Conservation (phyloP, 2,329 filamentous ascomycete species). For the Penicillium sp. region DNA sequence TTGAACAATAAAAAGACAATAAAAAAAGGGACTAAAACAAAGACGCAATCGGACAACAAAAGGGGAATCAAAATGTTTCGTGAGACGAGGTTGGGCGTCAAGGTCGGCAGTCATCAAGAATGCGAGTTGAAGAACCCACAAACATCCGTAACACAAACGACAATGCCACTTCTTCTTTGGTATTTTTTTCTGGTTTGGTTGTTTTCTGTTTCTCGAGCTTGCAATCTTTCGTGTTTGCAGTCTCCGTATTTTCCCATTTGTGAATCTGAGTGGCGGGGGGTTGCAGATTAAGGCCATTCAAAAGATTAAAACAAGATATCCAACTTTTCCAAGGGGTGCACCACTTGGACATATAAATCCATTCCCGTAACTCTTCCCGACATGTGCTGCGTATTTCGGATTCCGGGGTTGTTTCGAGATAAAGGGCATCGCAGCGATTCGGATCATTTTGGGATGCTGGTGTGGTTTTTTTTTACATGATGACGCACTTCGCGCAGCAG, state of each 20-base stretch:
- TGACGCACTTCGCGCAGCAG: constrained; percentile 81
- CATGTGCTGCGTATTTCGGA: not conserved
- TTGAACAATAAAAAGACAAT: constrained; percentile 11
- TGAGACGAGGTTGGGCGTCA: constrained; percentile 40
- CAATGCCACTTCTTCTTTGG: constrained; percentile 20
- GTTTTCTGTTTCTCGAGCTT: constrained; percentile 15
- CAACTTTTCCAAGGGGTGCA: not conserved
- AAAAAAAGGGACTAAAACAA: constrained; percentile 9
- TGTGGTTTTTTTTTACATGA: constrained; percentile 58
- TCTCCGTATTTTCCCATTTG: constrained; percentile 1
- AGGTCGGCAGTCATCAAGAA: constrained; percentile 32
- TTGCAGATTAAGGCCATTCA: constrained; percentile 8
- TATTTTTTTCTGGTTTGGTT: constrained; percentile 15
- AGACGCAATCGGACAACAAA: constrained; percentile 33
- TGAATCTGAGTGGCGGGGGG: not conserved
- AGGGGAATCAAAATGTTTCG: constrained; percentile 42
- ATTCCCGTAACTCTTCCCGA: not conserved
- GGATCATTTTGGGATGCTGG: not conserved
- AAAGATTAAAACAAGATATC: constrained; percentile 2
- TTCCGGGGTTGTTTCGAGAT: not conserved
- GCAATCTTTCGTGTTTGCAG: constrained; percentile 10
- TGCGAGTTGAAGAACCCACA: constrained; percentile 26
- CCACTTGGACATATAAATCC: not conserved
- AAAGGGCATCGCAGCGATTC: constrained; percentile 1
- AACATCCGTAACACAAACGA: constrained; percentile 25